A percentile compares a stretch with the other conserved stretches of the same genome.
Evolutionary conservation across 306 rosid genomes (phyloP).

Genomic region (Oxytropis ochrocephala): DNA sequence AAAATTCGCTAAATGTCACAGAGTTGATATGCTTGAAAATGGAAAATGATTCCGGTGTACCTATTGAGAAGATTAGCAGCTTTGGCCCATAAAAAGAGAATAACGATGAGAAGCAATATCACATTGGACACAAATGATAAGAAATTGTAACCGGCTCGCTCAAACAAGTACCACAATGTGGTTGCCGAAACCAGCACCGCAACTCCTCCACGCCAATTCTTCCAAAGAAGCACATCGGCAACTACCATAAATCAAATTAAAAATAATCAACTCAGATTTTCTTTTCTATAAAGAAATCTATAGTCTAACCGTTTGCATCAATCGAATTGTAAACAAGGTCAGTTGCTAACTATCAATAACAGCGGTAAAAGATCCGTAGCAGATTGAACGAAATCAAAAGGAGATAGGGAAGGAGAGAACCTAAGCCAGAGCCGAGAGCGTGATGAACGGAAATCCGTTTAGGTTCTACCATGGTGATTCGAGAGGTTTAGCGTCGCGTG

Average conservation of each 20-base stretch:
- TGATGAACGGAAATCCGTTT: slow-evolving; percentile 60
- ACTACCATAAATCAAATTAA: slow-evolving; percentile 36
- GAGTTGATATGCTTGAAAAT: not conserved
- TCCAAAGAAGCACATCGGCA: slow-evolving; percentile 89
- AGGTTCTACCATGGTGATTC: slow-evolving; percentile 70
- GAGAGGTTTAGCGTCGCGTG: slow-evolving; percentile 25
- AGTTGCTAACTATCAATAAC: not conserved
- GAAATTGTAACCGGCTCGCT: slow-evolving; percentile 80
- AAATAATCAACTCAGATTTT: not conserved
- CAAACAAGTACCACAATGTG: slow-evolving; percentile 72
- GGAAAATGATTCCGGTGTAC: slow-evolving; percentile 3
- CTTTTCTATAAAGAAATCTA: not conserved
- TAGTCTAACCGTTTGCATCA: not conserved
- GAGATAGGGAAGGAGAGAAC: slow-evolving; percentile 36
- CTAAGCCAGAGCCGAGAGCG: slow-evolving; percentile 72
- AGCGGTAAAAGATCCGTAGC: slow-evolving; percentile 1
- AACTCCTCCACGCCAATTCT: slow-evolving; percentile 65
- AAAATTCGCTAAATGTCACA: not conserved
- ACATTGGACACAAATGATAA: slow-evolving; percentile 87
- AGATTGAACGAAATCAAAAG: not conserved
- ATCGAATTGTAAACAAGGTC: slow-evolving; percentile 5
- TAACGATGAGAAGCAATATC: slow-evolving; percentile 69
- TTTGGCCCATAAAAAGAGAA: slow-evolving; percentile 92
- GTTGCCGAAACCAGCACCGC: slow-evolving; percentile 52
- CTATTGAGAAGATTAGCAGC: slow-evolving; percentile 95